Evolutionary conservation across 257 asterid species (phyloP), one percentile per base, ranked within the genome.

Genomic region (Primulina eburnea): DNA sequence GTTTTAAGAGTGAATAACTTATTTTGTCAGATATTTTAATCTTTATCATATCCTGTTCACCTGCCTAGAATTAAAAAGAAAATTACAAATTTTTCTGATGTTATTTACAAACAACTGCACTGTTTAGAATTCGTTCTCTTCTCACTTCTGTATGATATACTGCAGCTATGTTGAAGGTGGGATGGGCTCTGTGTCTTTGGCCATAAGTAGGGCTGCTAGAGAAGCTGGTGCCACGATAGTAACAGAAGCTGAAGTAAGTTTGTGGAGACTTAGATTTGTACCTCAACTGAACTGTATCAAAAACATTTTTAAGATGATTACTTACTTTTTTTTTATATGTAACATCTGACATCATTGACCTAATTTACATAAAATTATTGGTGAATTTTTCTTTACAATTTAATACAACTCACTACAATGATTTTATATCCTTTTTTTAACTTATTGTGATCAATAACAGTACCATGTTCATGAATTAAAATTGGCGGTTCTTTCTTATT

Each of bases 91-190:
- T 12, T 68, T 18, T 55, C 72, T 68, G 63, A 37, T 37, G 64
- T 65, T 79, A 63, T 61, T 75, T 9, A 16, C 38, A 56, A 64
- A 60, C 63, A 60, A 52, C 32, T 28, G 24, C 53, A 59, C 55
- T 70, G 35, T 71, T 62, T 60, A 58, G 56, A 61, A 68, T 56
- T 67, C 58, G 60, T 68, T 66, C 33, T 65, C 18, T 67, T 73
- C 67, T 60, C 57, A 66, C 62, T 75, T 80, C 66, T 68, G 50
- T 59, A 71, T 59, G 65, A 64, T 60, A 40, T 57, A 56, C 66
- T 82, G 82, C 82, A 93, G 98, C 77, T 86, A 87, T 73, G 99
- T 89, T 73, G 90, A 93, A 86, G 99, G 99, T 68, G 99, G 99
- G 79, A 93, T 93, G 99, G 99, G 99, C 59, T 86, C 92, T 20